Evolutionary conservation across 768 basidiomycete species (phyloP), one percentile per base, ranked within the genome.

Genomic region (Collybia sordida): DNA sequence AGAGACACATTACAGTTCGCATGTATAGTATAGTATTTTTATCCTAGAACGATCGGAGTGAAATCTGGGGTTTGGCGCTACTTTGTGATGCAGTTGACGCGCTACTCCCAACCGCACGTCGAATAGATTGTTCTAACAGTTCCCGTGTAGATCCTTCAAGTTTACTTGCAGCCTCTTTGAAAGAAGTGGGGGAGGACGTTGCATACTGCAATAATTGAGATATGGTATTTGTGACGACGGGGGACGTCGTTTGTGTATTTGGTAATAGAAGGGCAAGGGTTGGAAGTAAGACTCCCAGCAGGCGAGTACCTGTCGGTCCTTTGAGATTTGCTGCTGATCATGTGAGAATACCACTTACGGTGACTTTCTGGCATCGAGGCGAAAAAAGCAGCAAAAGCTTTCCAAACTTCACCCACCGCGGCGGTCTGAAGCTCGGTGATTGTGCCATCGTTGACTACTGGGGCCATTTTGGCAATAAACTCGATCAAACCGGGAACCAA

Each of bases 401-500:
- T 94, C 78, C 91, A 81, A 11, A 91, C 81, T 66, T 98, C 94
- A 6, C 81, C 82, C 1, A 90, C 71, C 1, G 84, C 86, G 12
- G 80, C 75, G 11, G 75, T 65, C 21, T 86, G 80, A n/a, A 71
- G 58, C 34, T 88, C 85, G 0, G 77, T 68, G 21, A 85, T 62
- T 0, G 72, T 70, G 6, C 75, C 77, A 39, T 88, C 85, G 49
- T 78, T 79, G n/a, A 82, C 72, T 12, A 72, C 67, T 1, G 82
- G 80, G 0, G 88, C 82, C 27, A 86, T 75, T 51, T 79, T 84
- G 8, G 88, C 86, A 22, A 94, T 69, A 59, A 85, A 90, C 53
- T 84, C 85, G n/a, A 98, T 82, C 51, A 96, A 69, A 1, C 84
- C 86, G 0, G 94, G 92, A 4, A 98, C 64, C 14, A 98, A 72